Base-by-base conservation (phyloP, 768 basidiomycete genomes). In the Auricularia auricula-judae region DNA sequence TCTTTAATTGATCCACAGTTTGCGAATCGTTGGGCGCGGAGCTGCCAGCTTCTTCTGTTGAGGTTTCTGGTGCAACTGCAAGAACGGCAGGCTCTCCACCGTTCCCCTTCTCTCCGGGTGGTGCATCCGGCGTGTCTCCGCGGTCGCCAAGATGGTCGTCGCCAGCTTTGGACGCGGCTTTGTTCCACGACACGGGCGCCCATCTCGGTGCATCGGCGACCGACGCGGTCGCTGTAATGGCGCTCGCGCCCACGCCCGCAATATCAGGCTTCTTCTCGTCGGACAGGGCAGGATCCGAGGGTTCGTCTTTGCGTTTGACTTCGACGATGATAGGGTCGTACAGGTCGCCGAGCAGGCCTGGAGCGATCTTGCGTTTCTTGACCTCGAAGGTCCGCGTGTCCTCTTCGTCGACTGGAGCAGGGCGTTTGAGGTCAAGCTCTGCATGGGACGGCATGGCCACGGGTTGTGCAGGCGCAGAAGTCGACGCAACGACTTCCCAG, bases 281-380 rank as follows among this genome's bases (percentile, higher is more conserved):
- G 14, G 14, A 8, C 18, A 21, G 18, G 18, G 14, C 4, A 18
- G 47, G 47, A 18, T 16, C 18, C 47, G 47, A 16, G 10, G 14
- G 18, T 5, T 21, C 47, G 47, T 51, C 47, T 18, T 51, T 51
- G 47, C 47, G 47, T 51, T 51, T 51, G 18, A 51, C 47, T 18
- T 51, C 76, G 60, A 91, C 84, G 23, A 84, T 70, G 1, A 85
- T 87, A 3, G 89, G 89, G 72, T 96, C 93, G 68, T 90, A 95
- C 35, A 90, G 82, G 68, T 91, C 87, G 12, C 88, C 91, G 18
- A 51, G 47, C 11, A 91, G 77, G 5, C 87, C 89, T 0, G 78
- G 74, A 1, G 73, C 75, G 54, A 82, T 72, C 0, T 79, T 84
- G 76, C 85, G 87, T 78, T 84, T 86, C 66, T 84, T 79, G 66